Evolutionary conservation across 192 early-diverging fungal species (phyloP).

Genomic region (Coemansia nantahalensis): DNA sequence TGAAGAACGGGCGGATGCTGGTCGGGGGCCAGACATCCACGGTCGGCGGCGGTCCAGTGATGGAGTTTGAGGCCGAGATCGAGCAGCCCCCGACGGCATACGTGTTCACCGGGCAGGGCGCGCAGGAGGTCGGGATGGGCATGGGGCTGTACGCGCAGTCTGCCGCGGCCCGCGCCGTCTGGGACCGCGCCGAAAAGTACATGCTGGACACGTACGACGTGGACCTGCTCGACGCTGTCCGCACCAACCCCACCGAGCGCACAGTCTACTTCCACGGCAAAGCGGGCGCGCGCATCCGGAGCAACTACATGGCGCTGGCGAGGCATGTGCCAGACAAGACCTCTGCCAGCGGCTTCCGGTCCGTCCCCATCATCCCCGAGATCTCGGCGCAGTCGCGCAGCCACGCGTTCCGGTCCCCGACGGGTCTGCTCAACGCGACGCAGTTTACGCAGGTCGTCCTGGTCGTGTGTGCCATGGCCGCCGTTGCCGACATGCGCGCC

Average conservation of each 20-base stretch:
- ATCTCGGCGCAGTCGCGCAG: constrained; percentile 68
- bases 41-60: too few species aligned
- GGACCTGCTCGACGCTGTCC: constrained; percentile 90
- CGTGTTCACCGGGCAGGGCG: too few species aligned
- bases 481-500: constrained; percentile 81
- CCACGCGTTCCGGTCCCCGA: constrained; percentile 79
- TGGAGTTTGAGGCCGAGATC: too few species aligned
- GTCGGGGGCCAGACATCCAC: too few species aligned
- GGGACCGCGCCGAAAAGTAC: too few species aligned
- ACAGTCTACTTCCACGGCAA: constrained; percentile 85
- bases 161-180: too few species aligned
- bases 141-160: too few species aligned
- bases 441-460: constrained; percentile 91
- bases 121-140: too few species aligned
- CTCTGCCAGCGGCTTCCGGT: background rate
- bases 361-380: constrained; percentile 6
- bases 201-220: too few species aligned
- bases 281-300: constrained; percentile 75
- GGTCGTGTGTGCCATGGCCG: constrained; percentile 80
- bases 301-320: constrained; percentile 72
- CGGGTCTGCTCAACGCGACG: constrained; percentile 83
- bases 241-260: constrained; percentile 62
- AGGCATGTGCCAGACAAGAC: constrained; percentile 40
- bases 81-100: too few species aligned
- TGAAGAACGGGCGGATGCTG: too few species aligned